Percentiles rank a stretch among this genome's conserved stretches.
Conservation (phyloP, 106 monocot species). For the Acanthochlamys bracteata region DNA sequence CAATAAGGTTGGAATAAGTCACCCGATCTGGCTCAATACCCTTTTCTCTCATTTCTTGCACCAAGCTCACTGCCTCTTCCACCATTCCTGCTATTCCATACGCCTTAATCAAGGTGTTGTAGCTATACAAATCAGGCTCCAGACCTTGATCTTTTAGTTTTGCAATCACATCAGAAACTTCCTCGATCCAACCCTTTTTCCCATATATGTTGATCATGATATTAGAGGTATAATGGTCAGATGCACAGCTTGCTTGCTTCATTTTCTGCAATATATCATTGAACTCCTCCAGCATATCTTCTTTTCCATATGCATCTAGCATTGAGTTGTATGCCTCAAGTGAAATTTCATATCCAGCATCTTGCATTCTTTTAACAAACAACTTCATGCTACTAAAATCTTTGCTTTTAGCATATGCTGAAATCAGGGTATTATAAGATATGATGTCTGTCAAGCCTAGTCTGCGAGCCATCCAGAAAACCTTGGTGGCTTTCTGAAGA, state of each 20-base stretch:
- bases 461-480: constrained; percentile 67
- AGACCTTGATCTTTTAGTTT: constrained; percentile 52
- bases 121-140: constrained; percentile 85
- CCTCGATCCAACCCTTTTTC: constrained; percentile 93
- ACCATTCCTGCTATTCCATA: constrained; percentile 94
- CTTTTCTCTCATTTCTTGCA: constrained; percentile 72
- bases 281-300: constrained; percentile 60
- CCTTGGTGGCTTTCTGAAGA: constrained; percentile 53
- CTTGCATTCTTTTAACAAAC: constrained; percentile 51
- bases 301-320: constrained; percentile 90
- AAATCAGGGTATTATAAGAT: constrained; percentile 88
- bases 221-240: constrained; percentile 94
- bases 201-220: constrained; percentile 97
- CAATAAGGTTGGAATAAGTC: constrained; percentile 60
- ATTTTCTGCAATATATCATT: constrained; percentile 57
- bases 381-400: constrained; percentile 59
- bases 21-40: constrained; percentile 62
- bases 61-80: constrained; percentile 70
- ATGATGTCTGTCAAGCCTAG: constrained; percentile 63
- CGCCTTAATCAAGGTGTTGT: constrained; percentile 87
- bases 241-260: constrained; percentile 55
- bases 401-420: constrained; percentile 51
- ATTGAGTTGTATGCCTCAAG: constrained; percentile 89
- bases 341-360: constrained; percentile 54
- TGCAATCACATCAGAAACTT: constrained; percentile 57